Evolutionary conservation across 2,329 filamentous ascomycete species (phyloP).

Genomic region (Microdochium trichocladiopsis): DNA sequence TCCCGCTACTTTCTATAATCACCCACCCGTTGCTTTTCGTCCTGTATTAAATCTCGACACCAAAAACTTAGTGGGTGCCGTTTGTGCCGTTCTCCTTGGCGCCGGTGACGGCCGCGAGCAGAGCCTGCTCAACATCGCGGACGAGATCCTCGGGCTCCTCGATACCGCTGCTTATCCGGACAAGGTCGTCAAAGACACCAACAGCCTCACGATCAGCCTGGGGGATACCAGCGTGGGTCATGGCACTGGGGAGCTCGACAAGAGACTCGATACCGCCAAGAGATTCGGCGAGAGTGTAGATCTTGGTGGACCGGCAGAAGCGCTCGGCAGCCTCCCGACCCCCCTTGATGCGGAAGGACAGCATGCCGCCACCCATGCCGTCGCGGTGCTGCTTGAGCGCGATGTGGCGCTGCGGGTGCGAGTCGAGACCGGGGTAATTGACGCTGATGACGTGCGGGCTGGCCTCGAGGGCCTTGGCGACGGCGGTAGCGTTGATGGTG

Average conservation of each 20-base stretch:
- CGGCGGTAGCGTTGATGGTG: slow-evolving; percentile 68
- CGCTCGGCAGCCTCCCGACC: slow-evolving; percentile 79
- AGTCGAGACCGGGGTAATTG: slow-evolving; percentile 89
- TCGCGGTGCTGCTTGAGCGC: slow-evolving; percentile 87
- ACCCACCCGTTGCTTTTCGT: background rate
- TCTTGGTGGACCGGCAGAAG: slow-evolving; percentile 83
- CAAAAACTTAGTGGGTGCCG: background rate
- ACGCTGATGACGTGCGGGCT: slow-evolving; percentile 80
- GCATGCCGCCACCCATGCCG: slow-evolving; percentile 94
- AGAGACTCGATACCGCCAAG: slow-evolving; percentile 89
- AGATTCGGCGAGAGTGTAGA: slow-evolving; percentile 91
- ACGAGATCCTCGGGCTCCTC: slow-evolving; percentile 84
- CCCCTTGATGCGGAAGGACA: slow-evolving; percentile 88
- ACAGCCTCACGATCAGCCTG: slow-evolving; percentile 83
- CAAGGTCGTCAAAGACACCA: slow-evolving; percentile 90
- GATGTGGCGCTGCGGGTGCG: slow-evolving; percentile 79
- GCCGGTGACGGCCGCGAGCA: slow-evolving; percentile 61
- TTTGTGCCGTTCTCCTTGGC: background rate
- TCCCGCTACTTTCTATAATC: background rate
- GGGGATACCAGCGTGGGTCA: slow-evolving; percentile 97
- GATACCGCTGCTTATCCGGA: slow-evolving; percentile 87
- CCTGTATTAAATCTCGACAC: background rate
- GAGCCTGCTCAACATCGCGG: slow-evolving; percentile 72
- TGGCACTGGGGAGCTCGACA: slow-evolving; percentile 85
- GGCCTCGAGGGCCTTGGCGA: slow-evolving; percentile 70